phyloP scores from a whole-genome alignment of 495 filamentous ascomycete species.

The Usnea hakonensis region DNA sequence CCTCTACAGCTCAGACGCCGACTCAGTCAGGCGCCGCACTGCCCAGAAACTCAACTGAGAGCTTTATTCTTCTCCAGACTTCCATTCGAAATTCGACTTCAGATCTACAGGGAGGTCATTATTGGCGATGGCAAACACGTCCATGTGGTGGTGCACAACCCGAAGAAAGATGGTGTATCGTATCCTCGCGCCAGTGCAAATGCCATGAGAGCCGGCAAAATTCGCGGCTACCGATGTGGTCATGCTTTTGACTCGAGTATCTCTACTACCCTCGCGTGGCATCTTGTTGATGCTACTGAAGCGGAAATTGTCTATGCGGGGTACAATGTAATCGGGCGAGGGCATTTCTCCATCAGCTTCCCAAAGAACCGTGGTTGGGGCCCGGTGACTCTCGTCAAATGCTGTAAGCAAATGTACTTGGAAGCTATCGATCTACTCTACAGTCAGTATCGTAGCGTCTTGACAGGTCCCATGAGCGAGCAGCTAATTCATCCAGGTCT shows the following conservation, averaged over 20 bases:
- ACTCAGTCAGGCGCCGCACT: conserved; percentile 1
- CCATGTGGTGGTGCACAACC: conserved; percentile 7
- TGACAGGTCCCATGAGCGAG: not conserved
- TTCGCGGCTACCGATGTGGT: not conserved
- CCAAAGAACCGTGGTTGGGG: conserved; percentile 9
- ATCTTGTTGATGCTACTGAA: not conserved
- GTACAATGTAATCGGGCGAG: not conserved
- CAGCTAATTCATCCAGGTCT: conserved; percentile 1
- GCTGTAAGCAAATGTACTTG: conserved; percentile 16
- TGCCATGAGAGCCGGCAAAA: not conserved
- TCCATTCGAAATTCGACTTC: conserved; percentile 16
- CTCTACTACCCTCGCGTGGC: not conserved
- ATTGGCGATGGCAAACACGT: conserved; percentile 10
- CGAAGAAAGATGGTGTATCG: not conserved
- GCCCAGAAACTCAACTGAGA: conserved; percentile 2
- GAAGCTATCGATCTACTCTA: conserved; percentile 19
- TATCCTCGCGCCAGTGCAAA: not conserved
- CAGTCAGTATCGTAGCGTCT: conserved; percentile 1
- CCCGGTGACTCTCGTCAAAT: conserved; percentile 13
- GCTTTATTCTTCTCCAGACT: conserved; percentile 14
- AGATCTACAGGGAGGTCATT: conserved; percentile 20
- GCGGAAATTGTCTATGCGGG: not conserved
- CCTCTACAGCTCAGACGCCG: conserved; percentile 14
- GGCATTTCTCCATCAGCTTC: not conserved
- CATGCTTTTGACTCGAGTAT: not conserved